These are phyloP conservation scores for Silene latifolia DNA, from an alignment of 148 eudicot species.

Conservation along the genomic window DNA sequence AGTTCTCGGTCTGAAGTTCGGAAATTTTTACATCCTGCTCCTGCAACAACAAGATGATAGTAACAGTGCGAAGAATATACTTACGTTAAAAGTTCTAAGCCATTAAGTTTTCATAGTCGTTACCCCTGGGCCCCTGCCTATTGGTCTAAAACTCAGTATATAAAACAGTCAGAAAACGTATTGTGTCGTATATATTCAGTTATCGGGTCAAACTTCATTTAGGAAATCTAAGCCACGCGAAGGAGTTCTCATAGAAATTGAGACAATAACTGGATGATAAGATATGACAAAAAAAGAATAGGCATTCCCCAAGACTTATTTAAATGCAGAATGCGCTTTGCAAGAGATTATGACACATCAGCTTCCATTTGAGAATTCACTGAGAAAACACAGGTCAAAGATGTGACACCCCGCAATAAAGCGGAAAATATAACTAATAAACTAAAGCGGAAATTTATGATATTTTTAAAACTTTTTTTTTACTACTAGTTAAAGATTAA, in stretches of 20 bases:
- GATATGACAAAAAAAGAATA: conserved; percentile 70
- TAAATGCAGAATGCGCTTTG: conserved; percentile 70
- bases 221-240: background rate
- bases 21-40: conserved; percentile 61
- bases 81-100: background rate
- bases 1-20: conserved; percentile 85
- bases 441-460: too few relatives aligned
- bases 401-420: too few relatives aligned
- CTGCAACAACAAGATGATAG: conserved; percentile 25
- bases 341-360: conserved; percentile 64
- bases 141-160: background rate
- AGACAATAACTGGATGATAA: conserved; percentile 67
- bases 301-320: conserved; percentile 99
- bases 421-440: too few relatives aligned
- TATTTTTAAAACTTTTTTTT: too few relatives aligned
- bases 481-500: too few relatives aligned
- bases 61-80: background rate
- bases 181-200: background rate
- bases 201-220: background rate
- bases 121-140: background rate
- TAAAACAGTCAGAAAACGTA: background rate
- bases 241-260: conserved; percentile 64
- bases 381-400: conserved; percentile 82
- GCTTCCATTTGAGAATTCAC: conserved; percentile 75
- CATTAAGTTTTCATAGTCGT: background rate